Percentiles rank a stretch among this genome's conserved stretches.
Evolutionary conservation across 2,329 filamentous ascomycete species (phyloP).

Genomic region (Escovopsis weberi): DNA sequence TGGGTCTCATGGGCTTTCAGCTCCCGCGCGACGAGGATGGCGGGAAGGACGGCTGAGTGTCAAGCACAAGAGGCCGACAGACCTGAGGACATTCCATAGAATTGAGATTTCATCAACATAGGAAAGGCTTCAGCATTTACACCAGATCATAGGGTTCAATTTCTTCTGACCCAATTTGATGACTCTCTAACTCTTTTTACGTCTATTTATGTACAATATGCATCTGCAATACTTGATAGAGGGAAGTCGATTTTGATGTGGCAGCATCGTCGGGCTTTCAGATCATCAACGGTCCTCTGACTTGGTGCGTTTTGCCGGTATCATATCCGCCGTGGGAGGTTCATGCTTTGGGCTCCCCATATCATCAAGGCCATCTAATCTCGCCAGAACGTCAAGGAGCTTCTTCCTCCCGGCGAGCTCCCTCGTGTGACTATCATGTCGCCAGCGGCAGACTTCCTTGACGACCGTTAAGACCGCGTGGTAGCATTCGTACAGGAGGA

Average conservation of each 20-base stretch:
- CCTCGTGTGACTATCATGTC: slow-evolving; percentile 29
- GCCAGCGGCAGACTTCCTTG: slow-evolving; percentile 39
- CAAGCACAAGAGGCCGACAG: no score
- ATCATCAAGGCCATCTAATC: slow-evolving; percentile 28
- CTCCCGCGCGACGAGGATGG: slow-evolving; percentile 67
- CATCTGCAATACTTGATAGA: no score
- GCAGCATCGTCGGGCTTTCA: no score
- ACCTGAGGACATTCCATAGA: no score
- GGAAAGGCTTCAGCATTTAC: no score
- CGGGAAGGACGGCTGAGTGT: slow-evolving; percentile 14
- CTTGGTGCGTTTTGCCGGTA: slow-evolving; percentile 30
- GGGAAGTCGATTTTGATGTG: no score
- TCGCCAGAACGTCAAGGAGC: slow-evolving; percentile 31
- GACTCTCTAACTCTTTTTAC: no score
- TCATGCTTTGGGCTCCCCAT: slow-evolving; percentile 14
- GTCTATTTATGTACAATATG: no score
- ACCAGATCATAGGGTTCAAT: no score
- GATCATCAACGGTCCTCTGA: slow-evolving; percentile 5
- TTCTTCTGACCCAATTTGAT: no score
- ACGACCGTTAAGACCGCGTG: slow-evolving; percentile 39
- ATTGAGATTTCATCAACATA: no score
- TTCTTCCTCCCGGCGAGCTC: slow-evolving; percentile 40
- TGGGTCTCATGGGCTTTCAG: slow-evolving; percentile 72
- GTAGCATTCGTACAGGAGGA: slow-evolving; percentile 44
- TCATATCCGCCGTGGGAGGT: slow-evolving; percentile 25